These are phyloP conservation scores for Meira nashicola DNA, from an alignment of 1,284 basidiomycete species.

Conservation along the genomic window DNA sequence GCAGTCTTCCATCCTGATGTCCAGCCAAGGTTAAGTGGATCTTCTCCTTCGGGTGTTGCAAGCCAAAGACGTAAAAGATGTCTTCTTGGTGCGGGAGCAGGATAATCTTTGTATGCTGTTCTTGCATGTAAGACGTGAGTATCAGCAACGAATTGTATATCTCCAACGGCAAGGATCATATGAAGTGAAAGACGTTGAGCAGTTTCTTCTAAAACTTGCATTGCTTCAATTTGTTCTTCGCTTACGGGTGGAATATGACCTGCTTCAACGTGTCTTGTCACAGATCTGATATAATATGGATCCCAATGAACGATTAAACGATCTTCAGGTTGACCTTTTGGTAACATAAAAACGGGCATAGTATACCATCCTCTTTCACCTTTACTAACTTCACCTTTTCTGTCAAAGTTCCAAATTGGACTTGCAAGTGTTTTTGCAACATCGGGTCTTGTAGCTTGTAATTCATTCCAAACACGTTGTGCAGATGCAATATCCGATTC, in stretches of 20 bases:
- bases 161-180: conserved; percentile 56
- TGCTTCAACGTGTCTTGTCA: conserved; percentile 48
- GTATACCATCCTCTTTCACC: conserved; percentile 28
- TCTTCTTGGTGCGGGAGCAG: conserved; percentile 51
- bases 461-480: conserved; percentile 55
- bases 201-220: conserved; percentile 55
- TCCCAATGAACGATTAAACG: conserved; percentile 38
- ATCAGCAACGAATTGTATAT: conserved; percentile 36
- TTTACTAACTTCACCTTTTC: conserved; percentile 38
- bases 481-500: conserved; percentile 56
- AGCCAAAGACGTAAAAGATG: conserved; percentile 57
- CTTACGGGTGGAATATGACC: conserved; percentile 54
- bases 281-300: conserved; percentile 46
- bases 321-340: conserved; percentile 23
- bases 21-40: conserved; percentile 14
- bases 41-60: conserved; percentile 56
- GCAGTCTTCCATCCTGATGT: conserved; percentile 31
- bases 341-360: conserved; percentile 30
- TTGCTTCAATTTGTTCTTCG: conserved; percentile 52
- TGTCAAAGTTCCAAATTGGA: conserved; percentile 46
- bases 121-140: conserved; percentile 55
- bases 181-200: conserved; percentile 54
- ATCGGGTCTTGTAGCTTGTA: conserved; percentile 55
- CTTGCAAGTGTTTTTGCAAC: conserved; percentile 52
- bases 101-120: conserved; percentile 55